These are phyloP conservation scores for Athelia sp. DNA, from an alignment of 1,284 basidiomycete species.

Conservation along the genomic window DNA sequence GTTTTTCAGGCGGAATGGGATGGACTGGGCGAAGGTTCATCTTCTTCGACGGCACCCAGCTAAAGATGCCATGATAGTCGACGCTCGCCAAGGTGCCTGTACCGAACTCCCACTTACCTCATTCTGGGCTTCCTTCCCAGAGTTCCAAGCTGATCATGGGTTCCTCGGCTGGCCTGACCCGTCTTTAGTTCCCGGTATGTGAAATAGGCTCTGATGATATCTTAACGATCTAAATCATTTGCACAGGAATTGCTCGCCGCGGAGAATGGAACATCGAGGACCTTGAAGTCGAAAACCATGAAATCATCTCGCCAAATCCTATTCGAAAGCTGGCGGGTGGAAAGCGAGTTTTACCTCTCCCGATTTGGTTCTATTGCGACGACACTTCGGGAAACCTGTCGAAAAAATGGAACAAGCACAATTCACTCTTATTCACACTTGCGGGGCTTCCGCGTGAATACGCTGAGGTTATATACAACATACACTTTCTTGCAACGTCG, in stretches of 20 bases:
- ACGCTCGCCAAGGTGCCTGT: not conserved
- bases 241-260: not conserved
- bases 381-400: slow-evolving; percentile 31
- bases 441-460: slow-evolving; percentile 21
- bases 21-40: not conserved
- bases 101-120: not conserved
- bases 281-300: slow-evolving; percentile 1
- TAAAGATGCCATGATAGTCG: not conserved
- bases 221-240: not conserved
- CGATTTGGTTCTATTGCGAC: slow-evolving; percentile 28
- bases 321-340: slow-evolving; percentile 13
- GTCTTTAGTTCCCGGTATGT: not conserved
- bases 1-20: not conserved
- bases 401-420: slow-evolving; percentile 35
- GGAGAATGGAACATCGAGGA: not conserved
- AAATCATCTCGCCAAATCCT: slow-evolving; percentile 7
- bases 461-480: slow-evolving; percentile 21
- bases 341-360: slow-evolving; percentile 12
- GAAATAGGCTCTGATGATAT: not conserved
- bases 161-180: not conserved
- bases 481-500: slow-evolving; percentile 23
- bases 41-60: not conserved
- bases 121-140: not conserved
- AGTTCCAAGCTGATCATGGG: not conserved
- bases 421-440: slow-evolving; percentile 23